Base-by-base conservation (phyloP, 148 eudicot species). In the Salicornia ramosissima region DNA sequence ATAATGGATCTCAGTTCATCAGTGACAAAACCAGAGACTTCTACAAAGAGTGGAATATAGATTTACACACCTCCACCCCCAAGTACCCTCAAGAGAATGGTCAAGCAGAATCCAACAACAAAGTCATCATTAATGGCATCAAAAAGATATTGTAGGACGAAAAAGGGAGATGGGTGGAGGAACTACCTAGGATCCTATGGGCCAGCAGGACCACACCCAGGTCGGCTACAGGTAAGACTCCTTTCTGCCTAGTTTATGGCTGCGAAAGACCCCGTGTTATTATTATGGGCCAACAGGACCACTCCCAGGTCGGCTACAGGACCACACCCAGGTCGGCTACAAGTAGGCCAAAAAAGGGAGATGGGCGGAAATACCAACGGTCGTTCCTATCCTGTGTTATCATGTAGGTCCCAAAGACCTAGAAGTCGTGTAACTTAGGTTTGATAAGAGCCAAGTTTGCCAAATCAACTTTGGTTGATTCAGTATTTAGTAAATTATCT, bases 1-100 rank as follows among this genome's bases (percentile, higher is more conserved):
- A 64, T 51, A 64, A 40, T 9, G 51, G 49, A 0, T 42, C 67
- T 1, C 67, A 64, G 22, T 64, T 64, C 30, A 64, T 64, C 19
- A 36, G 49, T n/a, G 18, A 40, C 28, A 64, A 64, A 25, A 42
- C 67, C 0, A 10, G 26, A 3, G 15, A 13, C 14, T 45, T 45
- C 15, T 45, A 1, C 14, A 9, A 11, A 2, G 51, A 42, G 22
- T 64, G 67, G 67, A 64, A 64, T 2, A 64, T 64, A 0, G 15
- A 10, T 0, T 30, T 64, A 0, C 26, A 1, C 11, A 40, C 7
- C 25, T 64, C 30, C 2, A 24, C 50, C 0, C 67, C 51, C 2
- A 39, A 30, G 14, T 24, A 64, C 13, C 67, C 52, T 1, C 30
- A 64, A 40, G 49, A 9, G 2, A 45, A 45, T 8, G 15, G 49